phyloP scores from a whole-genome alignment of 306 rosid genomes.

The Neltuma alba region DNA sequence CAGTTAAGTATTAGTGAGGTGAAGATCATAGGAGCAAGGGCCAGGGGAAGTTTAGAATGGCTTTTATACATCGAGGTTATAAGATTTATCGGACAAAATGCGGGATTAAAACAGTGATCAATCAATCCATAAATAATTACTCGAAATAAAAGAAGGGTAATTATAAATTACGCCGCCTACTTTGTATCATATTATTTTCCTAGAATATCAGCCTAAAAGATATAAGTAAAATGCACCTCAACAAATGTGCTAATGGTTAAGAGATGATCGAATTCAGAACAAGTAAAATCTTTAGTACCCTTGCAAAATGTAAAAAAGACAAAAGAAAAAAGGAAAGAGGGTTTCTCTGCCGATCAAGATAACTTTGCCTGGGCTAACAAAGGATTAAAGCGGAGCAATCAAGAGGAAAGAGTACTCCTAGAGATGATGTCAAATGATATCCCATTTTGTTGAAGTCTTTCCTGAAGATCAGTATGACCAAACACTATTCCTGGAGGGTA shows the following conservation, averaged over 20 bases:
- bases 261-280: conserved; percentile 23
- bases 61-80: neutral
- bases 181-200: neutral
- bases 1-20: neutral
- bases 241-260: neutral
- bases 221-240: neutral
- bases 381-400: conserved; percentile 16
- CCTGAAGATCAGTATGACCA: conserved; percentile 79
- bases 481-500: conserved; percentile 76
- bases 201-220: neutral
- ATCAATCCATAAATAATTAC: neutral
- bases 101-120: neutral
- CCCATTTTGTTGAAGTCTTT: conserved; percentile 77
- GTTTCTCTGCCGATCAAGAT: neutral
- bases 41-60: neutral
- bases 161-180: neutral
- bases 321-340: neutral
- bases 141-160: neutral
- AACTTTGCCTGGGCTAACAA: neutral
- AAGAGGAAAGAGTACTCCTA: conserved; percentile 49
- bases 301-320: neutral
- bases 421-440: conserved; percentile 76
- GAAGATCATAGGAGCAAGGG: neutral
- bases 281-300: conserved; percentile 8
- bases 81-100: neutral